A percentile compares a stretch with the other conserved stretches of the same genome.
Conservation (phyloP, 2,329 filamentous ascomycete species). For the Clarireedia monteithiana region DNA sequence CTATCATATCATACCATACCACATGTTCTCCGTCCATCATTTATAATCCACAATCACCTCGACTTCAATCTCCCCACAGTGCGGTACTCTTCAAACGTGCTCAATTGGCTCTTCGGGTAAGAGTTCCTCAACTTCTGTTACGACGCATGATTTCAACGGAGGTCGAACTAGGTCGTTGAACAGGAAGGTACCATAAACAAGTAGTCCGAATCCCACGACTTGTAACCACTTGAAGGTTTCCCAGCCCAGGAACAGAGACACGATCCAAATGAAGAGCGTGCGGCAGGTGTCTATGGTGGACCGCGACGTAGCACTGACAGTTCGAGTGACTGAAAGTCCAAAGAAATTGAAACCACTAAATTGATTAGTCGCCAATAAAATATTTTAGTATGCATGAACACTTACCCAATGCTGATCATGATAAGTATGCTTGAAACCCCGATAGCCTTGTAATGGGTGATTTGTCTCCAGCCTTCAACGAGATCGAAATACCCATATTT, state of each 20-base stretch:
- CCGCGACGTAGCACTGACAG: conserved; percentile 83
- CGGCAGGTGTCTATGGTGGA: conserved; percentile 97
- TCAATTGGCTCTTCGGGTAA: conserved; percentile 81
- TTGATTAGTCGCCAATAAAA: conserved; percentile 8
- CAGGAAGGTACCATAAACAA: conserved; percentile 94
- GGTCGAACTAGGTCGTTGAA: conserved; percentile 92
- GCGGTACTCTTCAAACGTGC: conserved; percentile 30
- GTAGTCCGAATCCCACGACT: conserved; percentile 75
- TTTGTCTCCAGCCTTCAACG: conserved; percentile 73
- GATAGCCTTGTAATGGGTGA: conserved; percentile 64
- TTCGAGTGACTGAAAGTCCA: conserved; percentile 83
- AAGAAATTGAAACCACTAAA: conserved; percentile 95
- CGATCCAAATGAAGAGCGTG: conserved; percentile 96
- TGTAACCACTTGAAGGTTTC: conserved; percentile 97
- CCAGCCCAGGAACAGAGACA: conserved; percentile 89
- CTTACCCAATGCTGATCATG: conserved; percentile 95
- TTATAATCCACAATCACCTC: neutral
- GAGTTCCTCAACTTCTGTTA: conserved; percentile 51
- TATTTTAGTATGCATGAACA: conserved; percentile 15
- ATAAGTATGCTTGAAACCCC: conserved; percentile 76
- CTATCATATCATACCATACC: neutral
- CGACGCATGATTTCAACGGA: conserved; percentile 62
- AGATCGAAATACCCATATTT: conserved; percentile 84
- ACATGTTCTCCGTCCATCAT: neutral
- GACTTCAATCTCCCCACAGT: neutral